A percentile compares a stretch with the other conserved stretches of the same genome.
Conservation (phyloP, 176 grass and related monocot genomes). For the Oryza rufipogon region DNA sequence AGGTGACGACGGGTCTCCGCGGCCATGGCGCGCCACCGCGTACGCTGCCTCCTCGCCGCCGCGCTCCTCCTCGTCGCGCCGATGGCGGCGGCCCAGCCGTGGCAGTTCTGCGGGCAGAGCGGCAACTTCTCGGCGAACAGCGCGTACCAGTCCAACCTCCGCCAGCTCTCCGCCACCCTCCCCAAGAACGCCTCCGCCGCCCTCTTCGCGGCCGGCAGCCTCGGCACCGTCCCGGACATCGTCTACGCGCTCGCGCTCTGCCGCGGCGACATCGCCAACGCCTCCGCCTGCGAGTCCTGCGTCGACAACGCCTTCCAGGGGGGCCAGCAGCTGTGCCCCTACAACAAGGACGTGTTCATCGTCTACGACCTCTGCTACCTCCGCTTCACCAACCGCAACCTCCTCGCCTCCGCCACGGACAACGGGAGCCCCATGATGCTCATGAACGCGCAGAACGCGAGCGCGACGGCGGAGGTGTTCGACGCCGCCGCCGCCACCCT, state of each 20-base stretch:
- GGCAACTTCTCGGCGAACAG: slow-evolving; percentile 19
- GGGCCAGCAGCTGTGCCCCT: slow-evolving; percentile 14
- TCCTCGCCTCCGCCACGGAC: slow-evolving; percentile 2
- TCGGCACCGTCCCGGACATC: slow-evolving; percentile 27
- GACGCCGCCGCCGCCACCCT: slow-evolving; percentile 28
- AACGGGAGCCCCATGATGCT: accelerated
- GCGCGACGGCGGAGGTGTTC: slow-evolving; percentile 26
- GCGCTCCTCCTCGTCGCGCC: not conserved
- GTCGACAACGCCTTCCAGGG: slow-evolving; percentile 29
- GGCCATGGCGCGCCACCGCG: not conserved
- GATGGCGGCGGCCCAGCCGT: not conserved
- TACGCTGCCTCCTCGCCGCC: not conserved
- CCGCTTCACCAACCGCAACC: slow-evolving; percentile 36
- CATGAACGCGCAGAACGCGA: not conserved
- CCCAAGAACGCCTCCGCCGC: slow-evolving; percentile 13
- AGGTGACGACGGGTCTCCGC: not conserved
- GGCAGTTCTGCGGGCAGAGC: not conserved
- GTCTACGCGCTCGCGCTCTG: slow-evolving; percentile 47
- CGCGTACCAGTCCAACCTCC: slow-evolving; percentile 47
- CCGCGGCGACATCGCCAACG: slow-evolving; percentile 43
- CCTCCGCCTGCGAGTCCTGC: slow-evolving; percentile 37
- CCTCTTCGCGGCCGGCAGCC: slow-evolving; percentile 33
- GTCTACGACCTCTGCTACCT: slow-evolving; percentile 41
- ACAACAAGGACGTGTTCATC: not conserved
- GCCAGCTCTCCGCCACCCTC: slow-evolving; percentile 44